phyloP scores from a whole-genome alignment of 2,329 filamentous ascomycete genomes.

The Verticillium tricorpus region DNA sequence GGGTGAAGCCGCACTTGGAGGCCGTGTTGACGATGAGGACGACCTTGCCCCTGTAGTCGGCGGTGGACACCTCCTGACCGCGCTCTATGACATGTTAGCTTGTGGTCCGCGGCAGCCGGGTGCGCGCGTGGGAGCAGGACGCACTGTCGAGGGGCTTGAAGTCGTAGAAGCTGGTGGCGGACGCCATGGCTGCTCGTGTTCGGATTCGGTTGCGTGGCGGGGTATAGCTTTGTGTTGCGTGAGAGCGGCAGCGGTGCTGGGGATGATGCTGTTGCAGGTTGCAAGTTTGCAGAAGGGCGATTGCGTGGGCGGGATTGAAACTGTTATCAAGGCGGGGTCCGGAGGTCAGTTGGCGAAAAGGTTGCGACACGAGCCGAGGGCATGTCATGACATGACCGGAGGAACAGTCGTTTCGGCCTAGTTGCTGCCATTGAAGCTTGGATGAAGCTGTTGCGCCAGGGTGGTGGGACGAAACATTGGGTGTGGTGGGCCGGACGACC shows the following conservation, averaged over 20 bases:
- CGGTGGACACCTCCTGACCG: constrained; percentile 66
- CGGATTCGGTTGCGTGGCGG: not conserved
- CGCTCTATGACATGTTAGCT: constrained; percentile 49
- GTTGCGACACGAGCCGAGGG: not conserved
- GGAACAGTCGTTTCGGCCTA: not conserved
- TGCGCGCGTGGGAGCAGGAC: not conserved
- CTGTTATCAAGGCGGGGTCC: not conserved
- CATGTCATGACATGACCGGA: not conserved
- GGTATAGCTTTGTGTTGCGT: not conserved
- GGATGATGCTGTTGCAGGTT: not conserved
- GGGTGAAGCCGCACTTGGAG: constrained; percentile 98
- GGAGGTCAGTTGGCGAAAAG: not conserved
- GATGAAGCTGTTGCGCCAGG: not conserved
- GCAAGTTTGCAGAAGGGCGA: not conserved
- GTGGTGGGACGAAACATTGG: not conserved
- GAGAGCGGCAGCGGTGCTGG: not conserved
- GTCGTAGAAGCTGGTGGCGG: constrained; percentile 62
- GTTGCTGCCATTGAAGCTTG: not conserved
- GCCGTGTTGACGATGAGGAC: constrained; percentile 96
- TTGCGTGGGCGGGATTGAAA: not conserved
- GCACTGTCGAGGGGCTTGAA: constrained; percentile 78
- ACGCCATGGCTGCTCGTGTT: constrained; percentile 25
- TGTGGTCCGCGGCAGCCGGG: constrained; percentile 5
- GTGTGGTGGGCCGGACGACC: not conserved
- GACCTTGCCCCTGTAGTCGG: constrained; percentile 81